phyloP scores from a whole-genome alignment of 164 flowering plant species.

The Macadamia integrifolia region DNA sequence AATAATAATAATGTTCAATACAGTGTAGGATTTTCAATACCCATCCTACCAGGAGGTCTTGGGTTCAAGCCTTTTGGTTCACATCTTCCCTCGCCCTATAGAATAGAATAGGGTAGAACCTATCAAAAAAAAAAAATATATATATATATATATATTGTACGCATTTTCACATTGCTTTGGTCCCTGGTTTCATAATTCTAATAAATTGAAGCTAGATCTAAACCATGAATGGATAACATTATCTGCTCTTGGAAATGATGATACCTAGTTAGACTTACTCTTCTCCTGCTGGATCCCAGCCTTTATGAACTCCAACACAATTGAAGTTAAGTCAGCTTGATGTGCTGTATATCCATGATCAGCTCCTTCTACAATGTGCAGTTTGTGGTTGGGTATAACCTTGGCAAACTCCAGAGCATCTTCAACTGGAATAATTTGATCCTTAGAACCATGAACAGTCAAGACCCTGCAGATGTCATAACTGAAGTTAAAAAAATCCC shows the following conservation, averaged over 20 bases:
- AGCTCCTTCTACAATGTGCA: slow-evolving; percentile 70
- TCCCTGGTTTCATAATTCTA: not conserved
- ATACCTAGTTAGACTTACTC: slow-evolving; percentile 6
- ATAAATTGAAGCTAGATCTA: not conserved
- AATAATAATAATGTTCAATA: too few relatives aligned
- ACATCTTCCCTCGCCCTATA: too few relatives aligned
- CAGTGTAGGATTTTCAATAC: too few relatives aligned
- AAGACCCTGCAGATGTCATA: slow-evolving; percentile 44
- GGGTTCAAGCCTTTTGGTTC: too few relatives aligned
- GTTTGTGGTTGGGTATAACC: slow-evolving; percentile 69
- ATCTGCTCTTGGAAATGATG: not conserved
- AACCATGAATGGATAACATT: not conserved
- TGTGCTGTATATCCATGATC: slow-evolving; percentile 60
- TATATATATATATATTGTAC: too few relatives aligned
- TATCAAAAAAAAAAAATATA: too few relatives aligned
- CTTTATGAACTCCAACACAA: slow-evolving; percentile 48
- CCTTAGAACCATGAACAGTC: slow-evolving; percentile 83
- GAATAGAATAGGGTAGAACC: too few relatives aligned
- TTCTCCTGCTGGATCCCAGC: slow-evolving; percentile 22
- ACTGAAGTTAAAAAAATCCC: not conserved
- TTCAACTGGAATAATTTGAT: slow-evolving; percentile 62
- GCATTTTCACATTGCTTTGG: too few relatives aligned
- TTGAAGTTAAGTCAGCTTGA: slow-evolving; percentile 49
- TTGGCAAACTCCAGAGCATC: slow-evolving; percentile 71
- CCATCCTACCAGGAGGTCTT: too few relatives aligned